phyloP scores from a whole-genome alignment of 2,329 filamentous ascomycete genomes.

The Fusarium keratoplasticum region DNA sequence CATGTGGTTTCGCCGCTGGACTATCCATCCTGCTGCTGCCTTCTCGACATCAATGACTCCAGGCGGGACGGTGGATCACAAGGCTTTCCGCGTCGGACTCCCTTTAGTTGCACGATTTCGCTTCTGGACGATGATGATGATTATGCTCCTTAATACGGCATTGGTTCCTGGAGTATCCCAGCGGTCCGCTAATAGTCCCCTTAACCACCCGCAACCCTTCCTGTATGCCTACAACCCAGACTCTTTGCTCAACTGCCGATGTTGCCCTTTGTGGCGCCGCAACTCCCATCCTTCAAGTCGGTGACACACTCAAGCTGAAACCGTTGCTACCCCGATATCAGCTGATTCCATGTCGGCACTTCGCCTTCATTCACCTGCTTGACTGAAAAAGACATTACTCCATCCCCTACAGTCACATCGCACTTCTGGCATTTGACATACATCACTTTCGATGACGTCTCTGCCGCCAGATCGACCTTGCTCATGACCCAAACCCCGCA shows the following conservation, averaged over 20 bases:
- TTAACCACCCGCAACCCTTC: neutral
- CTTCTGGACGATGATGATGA: neutral
- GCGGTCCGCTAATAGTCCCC: too few species aligned
- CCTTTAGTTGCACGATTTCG: neutral
- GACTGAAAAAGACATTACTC: neutral
- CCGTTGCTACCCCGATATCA: neutral
- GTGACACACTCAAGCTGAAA: neutral
- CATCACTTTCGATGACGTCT: neutral
- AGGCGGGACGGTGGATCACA: neutral
- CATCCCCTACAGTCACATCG: neutral
- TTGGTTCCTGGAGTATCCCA: neutral
- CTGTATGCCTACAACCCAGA: neutral
- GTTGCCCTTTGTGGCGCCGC: neutral
- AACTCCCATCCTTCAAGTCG: neutral
- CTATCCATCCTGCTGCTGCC: neutral
- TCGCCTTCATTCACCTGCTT: neutral
- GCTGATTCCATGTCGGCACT: neutral
- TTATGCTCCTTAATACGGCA: too few species aligned
- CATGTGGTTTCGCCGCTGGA: neutral
- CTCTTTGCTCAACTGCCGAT: neutral
- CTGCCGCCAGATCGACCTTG: neutral
- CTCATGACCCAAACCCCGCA: neutral
- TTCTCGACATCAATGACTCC: neutral
- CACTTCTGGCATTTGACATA: neutral
- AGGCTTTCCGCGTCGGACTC: neutral